Base-by-base conservation (phyloP, 1,139 yeast species). In the Candida sp. region DNA sequence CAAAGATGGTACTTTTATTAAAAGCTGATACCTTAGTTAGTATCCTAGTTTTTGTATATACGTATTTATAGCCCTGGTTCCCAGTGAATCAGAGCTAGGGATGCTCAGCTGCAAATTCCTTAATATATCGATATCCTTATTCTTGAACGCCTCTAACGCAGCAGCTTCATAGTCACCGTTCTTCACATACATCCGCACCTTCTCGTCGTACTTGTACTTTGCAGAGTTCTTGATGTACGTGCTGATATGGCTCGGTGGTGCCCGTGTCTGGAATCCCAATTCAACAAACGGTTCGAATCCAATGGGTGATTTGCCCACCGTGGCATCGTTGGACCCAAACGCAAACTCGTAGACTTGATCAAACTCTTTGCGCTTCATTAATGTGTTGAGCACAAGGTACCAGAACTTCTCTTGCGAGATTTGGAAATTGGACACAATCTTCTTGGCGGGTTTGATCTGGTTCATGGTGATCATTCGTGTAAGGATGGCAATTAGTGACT, bases 221-320 rank as follows among this genome's bases (percentile, higher is more conserved):
- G 61, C 54, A 42, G 74, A 69, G 50, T 70, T 68, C 40, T 62
- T 62, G 42, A 77, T 76, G 52, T 75, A 77, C 4, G 65, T 60
- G 0, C 78, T 66, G 7, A 73, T 65, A 48, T 73, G 72, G n/a
- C 65, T 64, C 39, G 60, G 55, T 0, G 81, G 81, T 25, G 83
- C 87, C 1, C 81, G 80, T 33, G 80, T 72, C 30, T 73, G 73
- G 43, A 84, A 58, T 32, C 84, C 78, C 35, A 80, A 77, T 9
- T 79, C 75, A 46, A 78, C 88, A 57, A 91, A 85, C 2, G 87
- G 84, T 55, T 78, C 79, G 57, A 86, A 88, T 0, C 96, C 96
- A 50, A 91, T 88, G 0, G 93, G 91, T 0, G 96, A 81, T 58
- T 81, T 85, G 50, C 78, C 76, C n/a, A 56, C 50, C 1, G 59